These are phyloP conservation scores for Colletotrichum aenigma DNA, from an alignment of 2,329 filamentous ascomycete genomes.

Conservation along the genomic window DNA sequence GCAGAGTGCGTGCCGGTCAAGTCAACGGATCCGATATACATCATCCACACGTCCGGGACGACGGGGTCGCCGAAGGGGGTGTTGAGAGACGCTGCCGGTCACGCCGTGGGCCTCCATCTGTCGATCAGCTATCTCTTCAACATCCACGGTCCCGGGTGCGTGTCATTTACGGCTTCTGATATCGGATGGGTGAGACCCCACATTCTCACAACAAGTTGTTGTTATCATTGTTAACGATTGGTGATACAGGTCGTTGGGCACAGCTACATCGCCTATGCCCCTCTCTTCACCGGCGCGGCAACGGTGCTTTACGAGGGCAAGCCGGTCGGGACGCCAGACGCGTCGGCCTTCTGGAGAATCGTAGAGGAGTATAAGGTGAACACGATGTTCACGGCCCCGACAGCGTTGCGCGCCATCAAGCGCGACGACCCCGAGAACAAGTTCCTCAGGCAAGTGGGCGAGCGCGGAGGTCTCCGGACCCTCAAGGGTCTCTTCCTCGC, in stretches of 20 bases:
- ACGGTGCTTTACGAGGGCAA: constrained; percentile 95
- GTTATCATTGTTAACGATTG: not conserved
- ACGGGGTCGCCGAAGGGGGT: constrained; percentile 86
- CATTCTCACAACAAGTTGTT: not conserved
- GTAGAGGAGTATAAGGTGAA: constrained; percentile 86
- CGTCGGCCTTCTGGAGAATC: constrained; percentile 87
- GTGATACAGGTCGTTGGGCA: constrained; percentile 59
- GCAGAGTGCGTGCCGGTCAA: constrained; percentile 79
- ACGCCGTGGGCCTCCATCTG: constrained; percentile 83
- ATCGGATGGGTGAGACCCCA: constrained; percentile 78
- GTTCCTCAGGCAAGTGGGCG: constrained; percentile 66
- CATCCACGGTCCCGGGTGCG: constrained; percentile 82
- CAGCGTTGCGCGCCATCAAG: constrained; percentile 83
- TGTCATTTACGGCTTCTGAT: constrained; percentile 76
- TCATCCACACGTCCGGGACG: constrained; percentile 88
- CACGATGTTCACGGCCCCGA: constrained; percentile 85
- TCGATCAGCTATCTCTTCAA: constrained; percentile 85
- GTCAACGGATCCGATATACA: constrained; percentile 82
- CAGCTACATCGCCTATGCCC: constrained; percentile 86
- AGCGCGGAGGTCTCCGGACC: constrained; percentile 71
- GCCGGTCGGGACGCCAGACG: constrained; percentile 85
- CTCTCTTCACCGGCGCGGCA: constrained; percentile 82
- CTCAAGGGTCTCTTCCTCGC: constrained; percentile 83
- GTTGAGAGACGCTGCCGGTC: constrained; percentile 80
- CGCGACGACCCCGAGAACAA: constrained; percentile 81